Percentiles rank a stretch among this genome's conserved stretches.
Evolutionary conservation across 495 filamentous ascomycete genomes (phyloP).

Genomic region (Lophiotrema nucula): DNA sequence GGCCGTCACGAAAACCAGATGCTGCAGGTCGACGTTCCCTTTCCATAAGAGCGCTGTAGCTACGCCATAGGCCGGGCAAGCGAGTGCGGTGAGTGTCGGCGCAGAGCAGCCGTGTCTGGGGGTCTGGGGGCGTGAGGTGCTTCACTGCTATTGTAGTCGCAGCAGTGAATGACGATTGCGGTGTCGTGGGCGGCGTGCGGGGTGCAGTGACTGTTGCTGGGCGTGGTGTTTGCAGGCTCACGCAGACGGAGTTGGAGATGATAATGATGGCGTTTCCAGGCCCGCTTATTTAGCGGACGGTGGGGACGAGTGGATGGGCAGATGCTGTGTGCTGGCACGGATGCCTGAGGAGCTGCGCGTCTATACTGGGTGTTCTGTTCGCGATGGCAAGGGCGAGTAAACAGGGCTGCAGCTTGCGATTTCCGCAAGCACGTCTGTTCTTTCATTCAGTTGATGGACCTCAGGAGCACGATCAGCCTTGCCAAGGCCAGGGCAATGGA

Average conservation of each 20-base stretch:
- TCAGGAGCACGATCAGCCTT: too few species aligned
- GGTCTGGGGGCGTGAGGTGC: too few species aligned
- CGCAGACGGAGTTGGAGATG: slow-evolving; percentile 7
- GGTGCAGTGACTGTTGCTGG: background rate
- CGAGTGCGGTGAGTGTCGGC: slow-evolving; percentile 17
- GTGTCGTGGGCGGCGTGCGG: too few species aligned
- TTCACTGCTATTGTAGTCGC: too few species aligned
- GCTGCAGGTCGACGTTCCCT: slow-evolving; percentile 32
- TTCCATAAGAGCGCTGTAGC: slow-evolving; percentile 31
- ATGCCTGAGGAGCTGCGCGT: background rate
- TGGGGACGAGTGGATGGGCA: slow-evolving; percentile 8
- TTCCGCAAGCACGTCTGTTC: too few species aligned
- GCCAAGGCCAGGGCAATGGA: too few species aligned
- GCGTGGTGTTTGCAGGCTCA: background rate
- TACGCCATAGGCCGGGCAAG: slow-evolving; percentile 35
- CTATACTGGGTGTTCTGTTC: too few species aligned
- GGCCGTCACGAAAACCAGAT: slow-evolving; percentile 30
- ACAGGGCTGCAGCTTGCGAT: too few species aligned
- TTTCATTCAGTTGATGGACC: too few species aligned
- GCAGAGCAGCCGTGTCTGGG: background rate
- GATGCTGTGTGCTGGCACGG: too few species aligned
- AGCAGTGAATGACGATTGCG: too few species aligned
- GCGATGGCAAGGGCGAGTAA: too few species aligned
- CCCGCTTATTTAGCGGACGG: slow-evolving; percentile 20
- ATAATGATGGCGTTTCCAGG: slow-evolving; percentile 21